Base-by-base conservation (phyloP, 495 filamentous ascomycete species). In the Neurospora tetraspora region DNA sequence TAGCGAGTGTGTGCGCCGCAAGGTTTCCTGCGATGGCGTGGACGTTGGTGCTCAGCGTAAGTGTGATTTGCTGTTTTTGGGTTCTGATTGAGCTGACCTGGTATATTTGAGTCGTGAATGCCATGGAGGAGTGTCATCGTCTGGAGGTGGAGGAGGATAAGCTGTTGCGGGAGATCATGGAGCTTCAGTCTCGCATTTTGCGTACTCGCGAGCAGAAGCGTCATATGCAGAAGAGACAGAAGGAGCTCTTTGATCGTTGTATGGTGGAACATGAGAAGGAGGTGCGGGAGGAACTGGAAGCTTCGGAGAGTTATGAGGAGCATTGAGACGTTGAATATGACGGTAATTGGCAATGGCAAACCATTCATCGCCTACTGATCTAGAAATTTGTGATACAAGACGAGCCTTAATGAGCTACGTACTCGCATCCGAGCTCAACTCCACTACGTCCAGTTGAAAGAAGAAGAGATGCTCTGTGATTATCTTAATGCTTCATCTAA, bases 401-500 rank as follows among this genome's bases (percentile, higher is more conserved):
- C 12, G 12, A 61, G 47, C 23, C 12, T 61, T 14, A 61, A 31
- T 8, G 12, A 27, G 8, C 27, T 34, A 18, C 11, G 12, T 34
- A 31, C 53, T 27, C 14, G 27, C 23, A 31, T 34, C 7, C 27
- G 53, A 61, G 12, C 12, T 34, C 12, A 61, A 61, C 7, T 61
- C 53, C 53, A 34, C 31, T 18, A 61, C 27, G 14, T 18, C 12
- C 14, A 61, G 14, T 61, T 18, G 23, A 27, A 34, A 23, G 2
- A 34, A 65, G 14, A 18, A 16, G 38, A 70, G 68, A 73, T 72
- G 70, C 75, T 73, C 65, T 27, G 20, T 71, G 69, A 72, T 69
- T 70, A 27, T 77, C 43, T 70, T 16, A 39, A 73, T 75, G 72
- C 72, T 71, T 75, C 47, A 69, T 73, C 68, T 65, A 59, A 45